Base-by-base conservation (phyloP, 176 grass and related monocot species). In the Bonia amplexicaulis region DNA sequence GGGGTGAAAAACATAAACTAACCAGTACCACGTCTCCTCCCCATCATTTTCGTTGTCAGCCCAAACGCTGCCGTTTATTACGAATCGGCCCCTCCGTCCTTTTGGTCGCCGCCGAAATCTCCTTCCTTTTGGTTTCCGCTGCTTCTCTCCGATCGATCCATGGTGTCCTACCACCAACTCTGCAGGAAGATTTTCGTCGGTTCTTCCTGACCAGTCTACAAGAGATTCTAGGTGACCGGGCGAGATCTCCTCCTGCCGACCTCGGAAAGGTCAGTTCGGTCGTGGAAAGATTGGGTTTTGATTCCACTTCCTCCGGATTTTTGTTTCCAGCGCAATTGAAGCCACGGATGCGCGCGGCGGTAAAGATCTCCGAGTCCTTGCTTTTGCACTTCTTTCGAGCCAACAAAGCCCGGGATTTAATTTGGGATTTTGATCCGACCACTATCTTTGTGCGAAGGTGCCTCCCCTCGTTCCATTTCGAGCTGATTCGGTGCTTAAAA, bases 221-320 rank as follows among this genome's bases (percentile, higher is more conserved):
- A 41, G 33, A 76, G 58, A 54, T 8, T 7, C 29, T 9, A 22
- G 33, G 16, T 53, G 58, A 9, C 29, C 20, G 39, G 26, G 12
- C 13, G 26, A 63, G 71, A 76, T 76, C 82, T 84, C 71, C 71
- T 41, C 16, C 45, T 51, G n/a, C 49, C n/a, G 9, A 61, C 33
- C 66, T 25, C 35, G 55, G n/a, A n/a, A 73, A 73, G 45, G n/a
- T 66, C 33, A 33, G 27, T 62, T 58, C 26, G 26, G 79, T 58
- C 59, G 60, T 74, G 47, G 60, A 75, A 82, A 76, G 70, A 47
- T 76, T 69, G 58, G 19, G 17, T 48, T 81, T 80, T 46, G 77
- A 11, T 64, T 74, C 11, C 39, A 26, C 16, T 15, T 60, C 9
- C 7, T 9, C 66, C 51, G 27, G 84, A 48, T 71, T 71, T 46